Evolutionary conservation across 2,329 filamentous ascomycete genomes (phyloP), one percentile per base, ranked within the genome.

Genomic region (Hypomyces perniciosus): DNA sequence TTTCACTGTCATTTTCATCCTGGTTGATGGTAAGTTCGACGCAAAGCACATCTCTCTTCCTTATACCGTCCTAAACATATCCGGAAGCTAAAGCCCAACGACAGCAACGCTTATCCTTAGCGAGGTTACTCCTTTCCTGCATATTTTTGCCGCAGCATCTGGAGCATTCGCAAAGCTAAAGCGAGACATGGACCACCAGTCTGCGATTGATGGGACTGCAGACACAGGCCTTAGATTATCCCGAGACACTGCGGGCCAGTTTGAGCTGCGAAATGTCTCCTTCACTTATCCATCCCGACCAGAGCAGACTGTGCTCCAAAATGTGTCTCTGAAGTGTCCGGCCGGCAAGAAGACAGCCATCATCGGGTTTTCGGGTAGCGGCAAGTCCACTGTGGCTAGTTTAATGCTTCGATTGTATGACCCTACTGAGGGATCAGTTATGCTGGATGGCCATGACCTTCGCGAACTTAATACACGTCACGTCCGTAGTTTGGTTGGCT

Each of bases 361-460:
- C n/a, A 83, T 88, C 10, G 85, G 85, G 0, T 76, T 81, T 2
- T 85, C 81, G 2, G 85, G 85, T 0, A 80, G 76, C 6, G 85
- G 85, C 1, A 88, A 88, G 62, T 85, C 80, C 44, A 88, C 84
- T 0, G 78, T 87, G 20, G 77, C 86, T 0, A 81, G 79, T 0
- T 65, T 88, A 4, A 66, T 86, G 4, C 79, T 86, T 59, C 71
- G 83, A n/a, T 86, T 83, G 79, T 87, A 87, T 60, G 70, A 74
- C 44, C 72, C 73, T 1, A 68, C 65, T 0, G 62, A 63, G 1
- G 75, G 76, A 2, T 51, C 54, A 0, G 61, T 77, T 8, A 45
- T 61, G 1, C 61, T 72, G 10, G 70, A 69, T 57, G 70, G 69
- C 27, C 60, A 59, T 29, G 67, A 77, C 34, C 67, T 86, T 12